Base-by-base conservation (phyloP, 2,329 filamentous ascomycete species). In the Venturia asperata region DNA sequence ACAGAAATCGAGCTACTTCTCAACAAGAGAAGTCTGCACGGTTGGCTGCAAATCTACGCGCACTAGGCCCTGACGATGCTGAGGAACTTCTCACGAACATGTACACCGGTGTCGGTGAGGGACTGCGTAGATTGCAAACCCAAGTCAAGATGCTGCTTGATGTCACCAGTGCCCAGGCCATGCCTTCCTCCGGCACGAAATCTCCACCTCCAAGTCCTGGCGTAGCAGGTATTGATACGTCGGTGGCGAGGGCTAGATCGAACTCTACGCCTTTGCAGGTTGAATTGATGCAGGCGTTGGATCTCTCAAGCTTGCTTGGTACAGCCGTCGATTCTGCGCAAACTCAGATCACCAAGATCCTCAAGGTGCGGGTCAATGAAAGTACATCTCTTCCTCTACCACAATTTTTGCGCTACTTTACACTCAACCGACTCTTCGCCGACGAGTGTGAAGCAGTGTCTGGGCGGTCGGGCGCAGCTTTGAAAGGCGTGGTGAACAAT, bases 101-200 rank as follows among this genome's bases (percentile, higher is more conserved):
- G 19, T 99, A 97, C 72, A 88, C 92, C 21, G 87, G 89, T 42
- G 88, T 97, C 10, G 89, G 93, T 4, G 94, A 99, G 77, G 90
- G 90, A 3, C 75, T 99, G 61, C 83, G 94, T 65, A 84, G 94
- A 71, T 79, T 97, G 9, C 91, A 91, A 21, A 92, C 91, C 0
- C 93, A 97, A 74, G 89, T 94, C 65, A 99, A 99, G 75, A 87
- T 97, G 11, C 78, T 99, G n/a, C 81, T 99, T 11, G 94, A 99
- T 75, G 90, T 96, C 24, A 94, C 92, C 0, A 96, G 92, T 73
- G 87, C 85, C 15, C 82, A 90, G 63, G 81, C 83, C 21, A 74
- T 79, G 41, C 67, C 75, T 71, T 68, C 71, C 45, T 71, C 75
- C 58, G 72, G 74, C 39, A 68, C 79, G 34, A 77, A 76, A 66